These are phyloP conservation scores for Phytopythium mirpurense DNA, from an alignment of 352 stramenopile species.

Conservation along the genomic window DNA sequence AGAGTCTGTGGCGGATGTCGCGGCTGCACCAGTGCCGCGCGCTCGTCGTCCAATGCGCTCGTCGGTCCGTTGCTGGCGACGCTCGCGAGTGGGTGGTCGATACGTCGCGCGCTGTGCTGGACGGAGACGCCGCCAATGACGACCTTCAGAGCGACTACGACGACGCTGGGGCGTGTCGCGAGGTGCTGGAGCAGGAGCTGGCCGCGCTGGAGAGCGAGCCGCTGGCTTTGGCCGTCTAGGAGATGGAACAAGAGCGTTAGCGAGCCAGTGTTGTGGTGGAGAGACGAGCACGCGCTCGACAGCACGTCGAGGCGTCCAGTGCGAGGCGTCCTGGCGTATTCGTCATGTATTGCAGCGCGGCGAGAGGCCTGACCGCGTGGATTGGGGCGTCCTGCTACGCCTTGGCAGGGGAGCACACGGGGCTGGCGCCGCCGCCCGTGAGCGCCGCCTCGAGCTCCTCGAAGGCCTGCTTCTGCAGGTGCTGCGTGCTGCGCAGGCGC, in stretches of 20 bases:
- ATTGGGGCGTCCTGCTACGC: no score
- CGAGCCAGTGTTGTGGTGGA: no score
- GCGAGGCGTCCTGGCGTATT: no score
- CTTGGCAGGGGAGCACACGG: conserved; percentile 2
- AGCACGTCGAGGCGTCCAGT: no score
- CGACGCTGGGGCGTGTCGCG: background rate
- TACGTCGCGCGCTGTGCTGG: background rate
- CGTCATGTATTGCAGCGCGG: no score
- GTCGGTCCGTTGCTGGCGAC: background rate
- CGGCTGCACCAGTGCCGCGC: conserved; percentile 38
- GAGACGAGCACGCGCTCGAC: no score
- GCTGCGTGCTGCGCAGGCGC: conserved; percentile 74
- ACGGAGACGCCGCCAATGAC: background rate
- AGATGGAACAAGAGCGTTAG: no score
- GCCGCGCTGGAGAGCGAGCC: background rate
- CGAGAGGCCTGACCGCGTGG: no score
- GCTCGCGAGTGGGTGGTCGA: background rate
- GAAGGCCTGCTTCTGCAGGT: conserved; percentile 81
- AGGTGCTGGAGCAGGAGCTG: background rate
- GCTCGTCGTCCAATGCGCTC: background rate
- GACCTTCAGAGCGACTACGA: background rate
- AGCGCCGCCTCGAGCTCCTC: conserved; percentile 79
- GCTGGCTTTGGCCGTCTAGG: no score
- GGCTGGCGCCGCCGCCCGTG: conserved; percentile 25
- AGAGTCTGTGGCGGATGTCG: conserved; percentile 30